Evolutionary conservation across 257 asterid genomes (phyloP), one percentile per base, ranked within the genome.

Genomic region (Solanum verrucosum): DNA sequence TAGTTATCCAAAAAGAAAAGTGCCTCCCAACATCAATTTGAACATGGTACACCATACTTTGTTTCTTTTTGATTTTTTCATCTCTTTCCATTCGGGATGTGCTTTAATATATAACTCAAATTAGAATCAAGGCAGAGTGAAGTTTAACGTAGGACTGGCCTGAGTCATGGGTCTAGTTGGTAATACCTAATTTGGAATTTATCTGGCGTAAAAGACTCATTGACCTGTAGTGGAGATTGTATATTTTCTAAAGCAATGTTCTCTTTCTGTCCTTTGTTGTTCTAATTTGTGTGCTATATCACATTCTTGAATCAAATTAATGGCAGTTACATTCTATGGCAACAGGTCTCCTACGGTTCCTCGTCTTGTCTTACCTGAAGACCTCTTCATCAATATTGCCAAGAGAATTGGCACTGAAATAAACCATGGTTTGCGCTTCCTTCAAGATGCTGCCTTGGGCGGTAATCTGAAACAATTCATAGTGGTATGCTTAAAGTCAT

Each of bases 391-490:
- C 40, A 90, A 87, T 90, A 35, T 91, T 83, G 98, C 98, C 75
- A 93, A 79, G 92, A 60, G 89, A 71, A 21, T 88, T 2, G 96
- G 95, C 46, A 34, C 86, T 56, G 93, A 94, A 92, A 93, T 93
- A 75, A 96, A 96, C 84, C 95, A 88, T 3, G 86, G 90, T 46
- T 88, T 96, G 88, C 9, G 68, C 87, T 89, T 86, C 91, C 90
- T 96, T 92, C 98, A 96, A 92, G 92, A 92, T 82, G 84, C 92
- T 84, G 93, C 99, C 71, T 92, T 93, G 87, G 93, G 88, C 6
- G 95, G 99, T 88, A 92, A 90, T 72, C 6, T 93, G 52, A 96
- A 96, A 91, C 96, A 95, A 46, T 92, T 96, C 86, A 84, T 90
- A 56, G 46, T 79, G 93, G 98, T 95, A 92, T 90, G 92, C 70